phyloP scores from a whole-genome alignment of 2,329 filamentous ascomycete species.

The Aspergillus japonicus region DNA sequence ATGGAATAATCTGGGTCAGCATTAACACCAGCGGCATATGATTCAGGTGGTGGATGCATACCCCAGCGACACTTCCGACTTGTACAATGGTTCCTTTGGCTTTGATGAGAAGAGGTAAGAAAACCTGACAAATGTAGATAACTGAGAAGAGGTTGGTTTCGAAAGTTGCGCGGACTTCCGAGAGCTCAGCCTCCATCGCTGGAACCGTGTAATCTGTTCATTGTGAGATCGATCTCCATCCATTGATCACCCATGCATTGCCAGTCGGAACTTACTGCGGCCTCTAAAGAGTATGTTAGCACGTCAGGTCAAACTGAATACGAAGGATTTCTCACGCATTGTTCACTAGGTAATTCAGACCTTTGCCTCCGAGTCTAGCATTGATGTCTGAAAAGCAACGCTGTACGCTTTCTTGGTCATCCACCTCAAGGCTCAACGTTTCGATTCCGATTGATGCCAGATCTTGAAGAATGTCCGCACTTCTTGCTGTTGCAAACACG shows the following conservation, averaged over 20 bases:
- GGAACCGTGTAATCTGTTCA: constrained; percentile 55
- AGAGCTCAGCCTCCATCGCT: constrained; percentile 54
- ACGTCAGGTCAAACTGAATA: not conserved
- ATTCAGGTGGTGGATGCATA: constrained; percentile 16
- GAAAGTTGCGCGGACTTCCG: constrained; percentile 49
- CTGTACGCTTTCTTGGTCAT: constrained; percentile 49
- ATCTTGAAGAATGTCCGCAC: constrained; percentile 50
- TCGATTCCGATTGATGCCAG: constrained; percentile 53
- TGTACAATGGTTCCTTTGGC: constrained; percentile 48
- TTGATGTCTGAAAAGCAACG: constrained; percentile 49
- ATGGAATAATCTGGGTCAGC: constrained; percentile 40
- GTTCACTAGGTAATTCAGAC: constrained; percentile 58
- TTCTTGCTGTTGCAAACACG: constrained; percentile 59
- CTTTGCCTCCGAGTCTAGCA: constrained; percentile 46
- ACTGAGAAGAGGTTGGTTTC: constrained; percentile 59
- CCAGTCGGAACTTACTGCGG: constrained; percentile 27
- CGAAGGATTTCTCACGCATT: constrained; percentile 47
- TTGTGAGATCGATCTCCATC: constrained; percentile 6
- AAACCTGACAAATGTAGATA: constrained; percentile 58
- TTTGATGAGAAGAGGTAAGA: constrained; percentile 54
- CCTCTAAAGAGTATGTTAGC: constrained; percentile 22
- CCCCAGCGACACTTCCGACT: constrained; percentile 46
- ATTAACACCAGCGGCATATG: not conserved
- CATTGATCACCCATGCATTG: not conserved
- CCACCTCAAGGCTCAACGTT: constrained; percentile 56